Evolutionary conservation across 164 flowering plant species (phyloP).

Genomic region (Hamamelis virginiana): DNA sequence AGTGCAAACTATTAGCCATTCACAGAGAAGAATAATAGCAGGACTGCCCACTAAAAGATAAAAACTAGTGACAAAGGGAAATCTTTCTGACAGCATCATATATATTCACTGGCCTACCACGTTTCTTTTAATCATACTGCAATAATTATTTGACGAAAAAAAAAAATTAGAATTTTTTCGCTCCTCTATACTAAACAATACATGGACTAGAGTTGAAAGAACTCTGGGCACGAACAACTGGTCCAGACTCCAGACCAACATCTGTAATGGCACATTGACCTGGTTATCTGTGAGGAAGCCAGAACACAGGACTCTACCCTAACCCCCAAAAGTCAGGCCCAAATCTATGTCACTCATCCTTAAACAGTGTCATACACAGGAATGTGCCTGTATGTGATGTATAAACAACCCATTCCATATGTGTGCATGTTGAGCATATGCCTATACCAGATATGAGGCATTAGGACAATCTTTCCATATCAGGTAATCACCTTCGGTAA

Average conservation of each 20-base stretch:
- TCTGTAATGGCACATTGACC: background rate
- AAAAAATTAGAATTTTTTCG: too few relatives aligned
- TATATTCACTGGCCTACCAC: background rate
- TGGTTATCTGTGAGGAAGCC: background rate
- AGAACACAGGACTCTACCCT: background rate
- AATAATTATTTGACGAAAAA: too few relatives aligned
- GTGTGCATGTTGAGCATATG: too few relatives aligned
- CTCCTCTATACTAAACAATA: background rate
- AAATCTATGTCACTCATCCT: too few relatives aligned
- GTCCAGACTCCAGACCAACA: background rate
- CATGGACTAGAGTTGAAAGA: background rate
- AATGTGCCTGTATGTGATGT: too few relatives aligned
- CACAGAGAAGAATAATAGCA: too few relatives aligned
- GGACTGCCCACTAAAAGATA: background rate
- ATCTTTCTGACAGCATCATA: background rate
- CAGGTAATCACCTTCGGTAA: conserved; percentile 66
- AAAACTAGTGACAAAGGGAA: background rate
- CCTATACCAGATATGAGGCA: too few relatives aligned
- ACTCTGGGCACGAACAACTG: background rate
- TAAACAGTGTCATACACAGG: too few relatives aligned
- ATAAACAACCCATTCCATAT: too few relatives aligned
- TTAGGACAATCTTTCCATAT: background rate
- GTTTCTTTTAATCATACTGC: background rate
- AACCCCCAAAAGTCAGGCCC: background rate
- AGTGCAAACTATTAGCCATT: too few relatives aligned